Conservation (phyloP, 75 land plant genomes). For the Cunninghamia lanceolata region DNA sequence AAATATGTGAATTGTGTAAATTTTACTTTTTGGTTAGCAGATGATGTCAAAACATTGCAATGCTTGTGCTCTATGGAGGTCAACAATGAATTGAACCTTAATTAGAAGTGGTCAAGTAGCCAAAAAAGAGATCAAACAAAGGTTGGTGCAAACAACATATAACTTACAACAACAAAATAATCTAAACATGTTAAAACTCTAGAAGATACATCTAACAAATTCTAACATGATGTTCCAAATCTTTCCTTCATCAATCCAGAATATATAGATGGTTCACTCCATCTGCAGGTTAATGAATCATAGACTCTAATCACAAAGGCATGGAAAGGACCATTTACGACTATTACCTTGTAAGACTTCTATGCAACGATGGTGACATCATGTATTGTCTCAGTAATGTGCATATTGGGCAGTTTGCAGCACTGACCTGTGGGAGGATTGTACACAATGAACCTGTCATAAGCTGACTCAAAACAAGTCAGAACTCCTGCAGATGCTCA, state of each 20-base stretch:
- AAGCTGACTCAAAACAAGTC: slow-evolving; percentile 42
- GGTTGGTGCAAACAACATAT: too few species aligned
- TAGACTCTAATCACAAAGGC: slow-evolving; percentile 22
- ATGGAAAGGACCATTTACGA: slow-evolving; percentile 33
- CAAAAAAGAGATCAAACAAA: too few species aligned
- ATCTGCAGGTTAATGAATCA: slow-evolving; percentile 13
- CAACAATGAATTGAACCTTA: too few species aligned
- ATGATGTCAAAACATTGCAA: too few species aligned
- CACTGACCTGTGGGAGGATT: slow-evolving; percentile 54
- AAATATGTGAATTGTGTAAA: too few species aligned
- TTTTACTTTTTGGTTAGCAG: too few species aligned
- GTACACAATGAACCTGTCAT: slow-evolving; percentile 44
- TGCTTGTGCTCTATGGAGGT: too few species aligned
- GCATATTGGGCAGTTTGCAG: slow-evolving; percentile 40
- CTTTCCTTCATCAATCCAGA: slow-evolving; percentile 2
- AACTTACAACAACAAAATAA: too few species aligned
- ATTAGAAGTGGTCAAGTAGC: too few species aligned
- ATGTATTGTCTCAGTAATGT: slow-evolving; percentile 22
- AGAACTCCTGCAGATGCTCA: slow-evolving; percentile 64
- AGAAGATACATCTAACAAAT: too few species aligned
- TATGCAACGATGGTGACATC: slow-evolving; percentile 39
- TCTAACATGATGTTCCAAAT: not conserved
- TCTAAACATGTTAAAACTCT: too few species aligned
- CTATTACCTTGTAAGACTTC: slow-evolving; percentile 24
- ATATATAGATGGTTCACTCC: slow-evolving; percentile 27